Conservation (phyloP, 2,329 filamentous ascomycete species). For the Podosphaera fusca region DNA sequence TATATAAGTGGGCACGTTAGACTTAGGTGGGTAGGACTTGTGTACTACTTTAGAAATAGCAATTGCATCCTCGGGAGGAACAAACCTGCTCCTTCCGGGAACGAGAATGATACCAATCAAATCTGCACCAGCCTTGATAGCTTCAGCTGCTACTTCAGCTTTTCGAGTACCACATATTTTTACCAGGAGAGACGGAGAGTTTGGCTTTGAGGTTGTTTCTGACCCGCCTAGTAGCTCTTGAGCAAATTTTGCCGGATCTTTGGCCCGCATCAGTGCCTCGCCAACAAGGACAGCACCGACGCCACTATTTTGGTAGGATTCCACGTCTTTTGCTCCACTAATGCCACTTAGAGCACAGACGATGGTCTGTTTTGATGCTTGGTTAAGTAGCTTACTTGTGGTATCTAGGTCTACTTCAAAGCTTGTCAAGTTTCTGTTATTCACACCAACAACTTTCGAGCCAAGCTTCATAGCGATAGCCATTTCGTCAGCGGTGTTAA, state of each 20-base stretch:
- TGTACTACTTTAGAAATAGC: conserved; percentile 65
- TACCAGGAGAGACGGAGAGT: conserved; percentile 35
- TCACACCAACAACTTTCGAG: conserved; percentile 82
- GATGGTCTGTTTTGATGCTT: conserved; percentile 66
- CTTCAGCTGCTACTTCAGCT: conserved; percentile 54
- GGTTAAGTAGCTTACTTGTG: conserved; percentile 65
- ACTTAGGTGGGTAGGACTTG: conserved; percentile 9
- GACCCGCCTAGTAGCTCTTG: conserved; percentile 49
- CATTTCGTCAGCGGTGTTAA: conserved; percentile 91
- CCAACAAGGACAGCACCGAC: conserved; percentile 87
- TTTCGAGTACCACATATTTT: conserved; percentile 91
- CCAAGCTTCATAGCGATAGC: conserved; percentile 64
- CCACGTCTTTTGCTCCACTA: conserved; percentile 66
- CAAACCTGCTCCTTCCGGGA: conserved; percentile 54
- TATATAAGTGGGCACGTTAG: conserved; percentile 8
- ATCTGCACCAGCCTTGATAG: conserved; percentile 72
- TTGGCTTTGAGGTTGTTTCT: neutral
- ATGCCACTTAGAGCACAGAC: conserved; percentile 92
- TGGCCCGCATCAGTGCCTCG: conserved; percentile 83
- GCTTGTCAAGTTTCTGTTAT: conserved; percentile 88
- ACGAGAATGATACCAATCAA: conserved; percentile 85
- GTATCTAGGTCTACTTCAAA: conserved; percentile 93
- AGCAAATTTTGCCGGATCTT: conserved; percentile 65
- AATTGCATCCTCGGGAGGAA: conserved; percentile 54
- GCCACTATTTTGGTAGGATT: conserved; percentile 68